Base-by-base conservation (phyloP, 352 stramenopile species). In the Phytophthora agathidicida region DNA sequence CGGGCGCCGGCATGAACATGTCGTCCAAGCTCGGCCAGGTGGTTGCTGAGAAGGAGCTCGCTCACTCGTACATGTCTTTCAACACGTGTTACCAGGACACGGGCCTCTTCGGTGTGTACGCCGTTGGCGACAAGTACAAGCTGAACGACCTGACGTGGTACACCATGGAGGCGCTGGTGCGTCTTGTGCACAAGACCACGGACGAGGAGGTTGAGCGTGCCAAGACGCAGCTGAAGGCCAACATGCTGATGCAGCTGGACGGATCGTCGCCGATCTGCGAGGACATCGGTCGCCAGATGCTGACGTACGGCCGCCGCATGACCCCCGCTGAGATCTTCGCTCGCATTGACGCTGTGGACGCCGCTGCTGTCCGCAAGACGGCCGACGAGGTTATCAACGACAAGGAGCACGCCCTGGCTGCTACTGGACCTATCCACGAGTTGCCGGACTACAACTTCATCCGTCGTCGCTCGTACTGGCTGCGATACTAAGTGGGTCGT, bases 51-150 rank as follows among this genome's bases (percentile, higher is more conserved):
- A 90, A 98, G 70, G 96, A 99, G 73, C 81, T 98, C 27, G 97
- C 96, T 33, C 96, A 99, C 83, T 98, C 89, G 43, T 97, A 98
- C 79, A 98, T 96, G 73, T 98, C 96, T 23, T 99, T 99, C 86
- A 99, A 99, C 88, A 99, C 97, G 56, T 99, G 95, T 83, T 99
- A 99, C 89, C 98, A 99, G 82, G 98, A 99, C 77, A 99, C 97
- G 31, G 98, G 97, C 57, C 88, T 99, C 27, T 99, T 99, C 71
- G 98, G 98, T 58, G 83, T 99, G 31, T 99, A 99, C 83, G 89
- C 95, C 46, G 93, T 99, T 53, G 95, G 74, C 20, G 86, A 96
- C 73, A 87, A 91, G 75, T 93, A 96, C 80, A 98, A 98, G 82
- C 76, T 99, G 37, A 96, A 98, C 72, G 94, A 99, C 79, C 65